Base-by-base conservation (phyloP, 805 yeast genomes). In the Metschnikowia gruessii region DNA sequence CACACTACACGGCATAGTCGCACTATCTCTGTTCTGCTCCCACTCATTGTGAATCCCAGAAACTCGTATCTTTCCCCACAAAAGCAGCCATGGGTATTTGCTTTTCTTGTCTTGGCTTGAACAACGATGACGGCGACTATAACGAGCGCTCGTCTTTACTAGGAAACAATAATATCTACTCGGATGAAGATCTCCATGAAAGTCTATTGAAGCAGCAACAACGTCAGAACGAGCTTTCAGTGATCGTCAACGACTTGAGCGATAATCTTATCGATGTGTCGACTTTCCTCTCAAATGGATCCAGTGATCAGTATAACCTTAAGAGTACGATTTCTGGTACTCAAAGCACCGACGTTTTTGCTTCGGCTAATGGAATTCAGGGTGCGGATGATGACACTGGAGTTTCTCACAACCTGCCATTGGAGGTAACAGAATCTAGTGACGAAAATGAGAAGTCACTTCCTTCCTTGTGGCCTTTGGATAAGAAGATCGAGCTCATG, bases 211-310 rank as follows among this genome's bases (percentile, higher is more conserved):
- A 70, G 49, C 74, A 70, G 52, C 73, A 68, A 44, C 66, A 66
- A 44, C 61, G 81, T 50, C 79, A 76, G 50, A 72, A 68, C 38
- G 80, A 76, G 50, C 60, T 76, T 37, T 71, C 70, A 45, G 57
- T 60, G 21, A 75, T 76, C 13, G 81, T 76, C 39, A 70, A 70
- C 51, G 79, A 75, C 40, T 46, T 55, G 41, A 55, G 50, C 42
- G 72, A 68, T 21, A 63, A 65, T 30, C 59, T 69, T 34, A 68
- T 69, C 15, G 73, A 69, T 45, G 70, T 68, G 7, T 60, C 70
- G 11, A 58, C 70, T 11, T 69, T 69, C 38, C 53, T 67, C 29
- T 45, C 48, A 15, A 35, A 43, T 19, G 33, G 37, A 17, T 18
- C 43, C n/a, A 18, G 17, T 12, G 41, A 42, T 12, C 15, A 21